Evolutionary conservation across 2,329 filamentous ascomycete species (phyloP), one percentile per base, ranked within the genome.

Genomic region (Colletotrichum spaethianum): DNA sequence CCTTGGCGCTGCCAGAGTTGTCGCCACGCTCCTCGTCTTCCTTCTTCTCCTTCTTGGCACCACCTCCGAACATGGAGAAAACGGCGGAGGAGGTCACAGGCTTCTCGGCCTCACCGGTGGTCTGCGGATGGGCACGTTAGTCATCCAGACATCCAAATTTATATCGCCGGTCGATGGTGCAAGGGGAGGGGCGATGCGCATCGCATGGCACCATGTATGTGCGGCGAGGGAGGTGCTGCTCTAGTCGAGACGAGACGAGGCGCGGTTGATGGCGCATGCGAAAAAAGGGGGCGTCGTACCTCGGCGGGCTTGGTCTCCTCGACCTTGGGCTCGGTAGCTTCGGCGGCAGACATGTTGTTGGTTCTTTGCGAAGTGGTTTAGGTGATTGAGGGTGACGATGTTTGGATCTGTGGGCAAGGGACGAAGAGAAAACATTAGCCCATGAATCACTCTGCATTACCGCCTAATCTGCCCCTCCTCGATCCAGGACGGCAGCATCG

Each of bases 31-130:
- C 94, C 80, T 94, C 93, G 40, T 93, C 87, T 72, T 94, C 93
- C 89, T 96, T 97, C 89, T 94, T 95, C 87, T 96, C 94, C 88
- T 98, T 98, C 91, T 97, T 97, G 73, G 94, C 94, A 74, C 96
- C 96, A 75, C 96, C 96, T 78, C 96, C 96, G 81, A 99, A 99
- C 96, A 99, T 98, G 84, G 94, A 96, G 88, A 98, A 98, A 75
- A 98, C 94, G 77, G 90, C 88, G 11, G 90, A 90, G 23, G 87
- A 87, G 74, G 86, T 90, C 67, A 89, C 85, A 69, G 86, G 82
- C 79, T 84, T 81, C 73, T 80, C 78, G 46, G 71, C 73, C 64
- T 78, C 77, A 68, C 71, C 74, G 67, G 75, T 69, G 48, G 75
- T 42, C 66, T 72, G 23, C 9, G 23, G 31, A 5, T 12, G 18